Conservation (phyloP, 2,329 filamentous ascomycete genomes). For the Nothomitra cinnamomea region DNA sequence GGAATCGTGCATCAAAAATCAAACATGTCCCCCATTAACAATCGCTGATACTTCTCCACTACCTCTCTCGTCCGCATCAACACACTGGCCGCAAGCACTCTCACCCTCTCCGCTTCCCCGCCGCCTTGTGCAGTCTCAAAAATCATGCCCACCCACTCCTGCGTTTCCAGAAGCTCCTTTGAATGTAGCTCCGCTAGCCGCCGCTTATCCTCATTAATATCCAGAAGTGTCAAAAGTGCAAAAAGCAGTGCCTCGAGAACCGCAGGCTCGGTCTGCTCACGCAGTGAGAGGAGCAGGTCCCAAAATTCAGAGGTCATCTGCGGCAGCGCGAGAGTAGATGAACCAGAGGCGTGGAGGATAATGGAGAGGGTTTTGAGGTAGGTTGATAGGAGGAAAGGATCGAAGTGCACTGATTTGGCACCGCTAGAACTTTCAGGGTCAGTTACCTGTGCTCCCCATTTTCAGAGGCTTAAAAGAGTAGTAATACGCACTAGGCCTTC, state of each 20-base stretch:
- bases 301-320: slow-evolving; percentile 75
- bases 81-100: slow-evolving; percentile 58
- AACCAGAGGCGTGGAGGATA: slow-evolving; percentile 66
- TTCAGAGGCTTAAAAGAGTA: neutral
- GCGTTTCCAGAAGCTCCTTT: slow-evolving; percentile 65
- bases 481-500: slow-evolving; percentile 30
- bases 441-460: neutral
- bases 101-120: slow-evolving; percentile 51
- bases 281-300: slow-evolving; percentile 59
- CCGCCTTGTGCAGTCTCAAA: slow-evolving; percentile 38
- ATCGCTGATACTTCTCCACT: slow-evolving; percentile 61
- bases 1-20: slow-evolving; percentile 19
- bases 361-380: slow-evolving; percentile 78
- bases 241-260: slow-evolving; percentile 64
- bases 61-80: slow-evolving; percentile 65
- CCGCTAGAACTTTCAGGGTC: slow-evolving; percentile 18
- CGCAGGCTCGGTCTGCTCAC: slow-evolving; percentile 34
- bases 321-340: slow-evolving; percentile 56
- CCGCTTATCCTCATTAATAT: slow-evolving; percentile 53
- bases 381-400: slow-evolving; percentile 58
- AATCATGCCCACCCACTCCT: slow-evolving; percentile 66
- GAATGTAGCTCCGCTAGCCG: slow-evolving; percentile 58
- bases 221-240: slow-evolving; percentile 60
- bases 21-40: slow-evolving; percentile 54
- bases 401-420: slow-evolving; percentile 45